These are phyloP conservation scores for Hypoxylon cercidicola DNA, from an alignment of 495 filamentous ascomycete species.

Conservation along the genomic window DNA sequence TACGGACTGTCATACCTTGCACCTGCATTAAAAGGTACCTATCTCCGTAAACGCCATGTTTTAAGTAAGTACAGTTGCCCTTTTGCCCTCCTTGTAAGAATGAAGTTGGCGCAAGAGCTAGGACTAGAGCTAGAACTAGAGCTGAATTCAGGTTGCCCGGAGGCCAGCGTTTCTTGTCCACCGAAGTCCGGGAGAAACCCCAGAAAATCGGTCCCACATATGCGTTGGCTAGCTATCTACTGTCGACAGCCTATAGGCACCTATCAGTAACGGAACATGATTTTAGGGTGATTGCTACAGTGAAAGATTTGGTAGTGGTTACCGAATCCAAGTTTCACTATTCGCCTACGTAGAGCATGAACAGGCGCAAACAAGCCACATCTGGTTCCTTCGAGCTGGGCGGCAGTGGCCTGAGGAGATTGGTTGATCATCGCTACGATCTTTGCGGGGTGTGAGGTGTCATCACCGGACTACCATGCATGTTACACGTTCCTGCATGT, in stretches of 20 bases:
- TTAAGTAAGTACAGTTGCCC: too few species aligned
- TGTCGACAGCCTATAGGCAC: neutral
- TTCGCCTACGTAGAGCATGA: neutral
- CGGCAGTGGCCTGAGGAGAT: conserved; percentile 6
- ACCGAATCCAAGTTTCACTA: neutral
- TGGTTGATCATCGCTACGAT: conserved; percentile 13
- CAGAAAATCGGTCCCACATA: neutral
- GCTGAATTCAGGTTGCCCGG: too few species aligned
- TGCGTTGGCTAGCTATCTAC: conserved; percentile 15
- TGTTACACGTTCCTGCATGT: conserved; percentile 21
- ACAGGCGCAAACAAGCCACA: neutral
- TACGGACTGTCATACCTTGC: too few species aligned
- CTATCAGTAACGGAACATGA: neutral
- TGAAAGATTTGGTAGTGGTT: neutral
- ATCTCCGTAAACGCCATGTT: too few species aligned
- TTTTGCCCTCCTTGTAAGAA: too few species aligned
- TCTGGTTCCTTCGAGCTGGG: neutral
- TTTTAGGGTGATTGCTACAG: conserved; percentile 4
- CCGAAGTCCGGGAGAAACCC: too few species aligned
- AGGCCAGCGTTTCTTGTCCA: too few species aligned
- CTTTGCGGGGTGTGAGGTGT: conserved; percentile 16
- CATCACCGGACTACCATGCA: conserved; percentile 2
- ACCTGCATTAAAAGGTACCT: too few species aligned
- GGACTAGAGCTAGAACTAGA: too few species aligned
- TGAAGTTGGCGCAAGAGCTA: too few species aligned